Evolutionary conservation across 306 rosid genomes (phyloP).

Genomic region (Cicer judaicum): DNA sequence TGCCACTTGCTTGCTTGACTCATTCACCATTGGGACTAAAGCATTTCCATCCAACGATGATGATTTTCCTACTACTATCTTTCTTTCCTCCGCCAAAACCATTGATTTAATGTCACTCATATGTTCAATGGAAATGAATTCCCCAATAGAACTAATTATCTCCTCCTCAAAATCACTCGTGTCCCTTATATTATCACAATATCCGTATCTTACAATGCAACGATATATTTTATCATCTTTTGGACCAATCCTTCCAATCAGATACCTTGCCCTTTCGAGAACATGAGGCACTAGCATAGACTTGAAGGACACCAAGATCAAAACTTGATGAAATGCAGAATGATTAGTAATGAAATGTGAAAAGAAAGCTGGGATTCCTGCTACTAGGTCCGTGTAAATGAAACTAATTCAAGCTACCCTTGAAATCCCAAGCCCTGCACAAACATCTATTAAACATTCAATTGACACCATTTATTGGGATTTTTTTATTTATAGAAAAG

Average conservation of each 20-base stretch:
- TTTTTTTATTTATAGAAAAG: no score
- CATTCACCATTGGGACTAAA: slow-evolving; percentile 57
- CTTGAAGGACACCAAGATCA: slow-evolving; percentile 84
- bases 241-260: slow-evolving; percentile 75
- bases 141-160: slow-evolving; percentile 72
- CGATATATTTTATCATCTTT: slow-evolving; percentile 67
- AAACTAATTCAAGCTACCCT: slow-evolving; percentile 83
- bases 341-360: slow-evolving; percentile 80
- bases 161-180: slow-evolving; percentile 76
- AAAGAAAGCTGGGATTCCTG: slow-evolving; percentile 89
- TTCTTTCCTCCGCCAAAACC: slow-evolving; percentile 57
- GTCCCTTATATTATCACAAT: slow-evolving; percentile 70
- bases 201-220: slow-evolving; percentile 78
- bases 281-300: slow-evolving; percentile 66
- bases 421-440: slow-evolving; percentile 74
- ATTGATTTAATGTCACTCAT: slow-evolving; percentile 54
- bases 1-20: slow-evolving; percentile 25
- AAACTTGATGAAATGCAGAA: slow-evolving; percentile 81
- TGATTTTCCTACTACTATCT: slow-evolving; percentile 65
- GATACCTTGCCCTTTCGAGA: slow-evolving; percentile 64
- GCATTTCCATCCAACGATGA: slow-evolving; percentile 57
- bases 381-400: slow-evolving; percentile 71
- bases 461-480: slow-evolving; percentile 49
- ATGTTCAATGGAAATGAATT: slow-evolving; percentile 70
- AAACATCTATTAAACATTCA: slow-evolving; percentile 70